Evolutionary conservation across 805 yeast species (phyloP), one percentile per base, ranked within the genome.

Genomic region (Yamadazyma olivae): DNA sequence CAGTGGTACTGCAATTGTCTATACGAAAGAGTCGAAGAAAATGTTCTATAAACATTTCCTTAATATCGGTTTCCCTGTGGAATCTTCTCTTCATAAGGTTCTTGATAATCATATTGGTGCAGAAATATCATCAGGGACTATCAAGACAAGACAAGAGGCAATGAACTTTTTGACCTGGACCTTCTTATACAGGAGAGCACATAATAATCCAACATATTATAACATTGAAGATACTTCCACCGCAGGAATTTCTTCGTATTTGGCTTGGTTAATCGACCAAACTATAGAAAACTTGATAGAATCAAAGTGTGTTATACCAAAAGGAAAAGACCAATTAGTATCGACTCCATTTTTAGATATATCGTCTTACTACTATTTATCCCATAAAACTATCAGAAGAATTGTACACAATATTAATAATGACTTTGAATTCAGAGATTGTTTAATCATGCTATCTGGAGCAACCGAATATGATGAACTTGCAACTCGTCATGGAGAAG

Each of bases 401-500:
- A 66, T 91, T 35, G 61, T 87, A 39, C 64, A 63, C 12, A 75
- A 75, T 35, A 71, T 85, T 13, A 55, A 56, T 22, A 62, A 62
- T 6, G 79, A 54, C 8, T 55, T 61, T 33, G 41, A 71, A 3
- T 79, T 83, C 49, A 62, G 89, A 54, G 76, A 79, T 35, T 75
- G 90, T 67, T 54, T 93, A 60, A 61, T 66, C 41, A 62, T 78
- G 55, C 57, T 68, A 41, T 76, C 83, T 33, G 74, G 74, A 41
- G 85, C 91, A 0, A 64, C 79, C 1, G 97, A 89, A 57, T 89
- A 84, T 51, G 88, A 88, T 54, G 95, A 87, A 49, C 64, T 90
- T 16, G 91, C 96, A 2, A 86, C 93, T 1, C 72, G 96, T 43
- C 96, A 90, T 55, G 95, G 95, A 17, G 96, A 89, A 60, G 95